phyloP scores from a whole-genome alignment of 1,284 basidiomycete species.

The Naganishia liquefaciens region DNA sequence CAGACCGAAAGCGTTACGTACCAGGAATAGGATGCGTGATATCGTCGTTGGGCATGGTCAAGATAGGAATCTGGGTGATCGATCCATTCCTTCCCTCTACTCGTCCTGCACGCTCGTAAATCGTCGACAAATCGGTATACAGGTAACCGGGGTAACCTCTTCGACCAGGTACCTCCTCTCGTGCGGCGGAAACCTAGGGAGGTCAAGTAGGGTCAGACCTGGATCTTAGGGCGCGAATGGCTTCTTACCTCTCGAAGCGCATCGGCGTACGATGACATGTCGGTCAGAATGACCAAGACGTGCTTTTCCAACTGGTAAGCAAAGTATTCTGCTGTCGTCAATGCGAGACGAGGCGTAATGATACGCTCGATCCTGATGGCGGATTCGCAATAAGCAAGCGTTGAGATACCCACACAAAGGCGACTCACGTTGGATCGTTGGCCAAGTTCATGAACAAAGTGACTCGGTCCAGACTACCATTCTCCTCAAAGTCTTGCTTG shows the following conservation, averaged over 20 bases:
- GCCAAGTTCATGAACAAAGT: conserved; percentile 99
- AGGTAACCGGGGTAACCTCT: conserved; percentile 87
- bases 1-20: conserved; percentile 13
- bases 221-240: neutral
- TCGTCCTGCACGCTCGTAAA: conserved; percentile 99
- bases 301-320: conserved; percentile 99
- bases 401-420: too few relatives aligned
- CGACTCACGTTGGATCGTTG: conserved; percentile 84
- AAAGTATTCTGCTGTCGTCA: conserved; percentile 99
- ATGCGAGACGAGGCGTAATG: conserved; percentile 95
- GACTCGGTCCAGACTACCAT: conserved; percentile 94
- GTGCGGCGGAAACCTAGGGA: conserved; percentile 85
- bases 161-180: conserved; percentile 98
- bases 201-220: neutral
- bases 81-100: conserved; percentile 97
- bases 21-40: conserved; percentile 97
- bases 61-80: conserved; percentile 98
- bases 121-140: conserved; percentile 96
- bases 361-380: conserved; percentile 90
- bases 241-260: conserved; percentile 81
- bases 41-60: conserved; percentile 99
- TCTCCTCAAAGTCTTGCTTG: conserved; percentile 99
- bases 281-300: conserved; percentile 96
- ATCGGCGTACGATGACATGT: conserved; percentile 98
- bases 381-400: neutral